Percentiles rank a stretch among this genome's conserved stretches.
phyloP scores from a whole-genome alignment of 208 protist species.

The Crithidia fasciculata region DNA sequence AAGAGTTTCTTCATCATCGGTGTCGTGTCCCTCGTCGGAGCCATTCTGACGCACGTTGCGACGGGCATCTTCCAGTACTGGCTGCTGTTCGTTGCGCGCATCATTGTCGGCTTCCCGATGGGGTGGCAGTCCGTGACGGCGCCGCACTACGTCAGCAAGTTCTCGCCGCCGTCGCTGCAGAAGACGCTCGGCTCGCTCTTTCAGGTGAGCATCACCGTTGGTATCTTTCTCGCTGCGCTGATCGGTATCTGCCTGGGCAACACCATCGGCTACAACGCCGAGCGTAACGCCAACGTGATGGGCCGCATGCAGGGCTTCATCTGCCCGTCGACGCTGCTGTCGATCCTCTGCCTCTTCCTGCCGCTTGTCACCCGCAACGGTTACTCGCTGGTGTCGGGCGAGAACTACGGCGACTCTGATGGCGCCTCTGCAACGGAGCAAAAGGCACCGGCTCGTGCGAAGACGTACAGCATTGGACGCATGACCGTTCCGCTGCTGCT shows the following conservation, averaged over 20 bases:
- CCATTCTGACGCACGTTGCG: conserved; percentile 46
- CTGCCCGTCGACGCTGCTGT: conserved; percentile 6
- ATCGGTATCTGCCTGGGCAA: conserved; percentile 35
- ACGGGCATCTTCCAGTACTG: conserved; percentile 45
- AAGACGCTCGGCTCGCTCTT: conserved; percentile 43
- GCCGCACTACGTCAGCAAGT: conserved; percentile 61
- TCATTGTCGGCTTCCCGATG: conserved; percentile 54
- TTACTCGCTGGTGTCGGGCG: conserved; percentile 5
- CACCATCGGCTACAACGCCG: conserved; percentile 22
- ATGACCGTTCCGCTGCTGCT: conserved; percentile 24
- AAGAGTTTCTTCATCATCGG: conserved; percentile 51
- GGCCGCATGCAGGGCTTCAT: conserved; percentile 38
- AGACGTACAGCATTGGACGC: background rate
- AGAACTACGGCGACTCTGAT: conserved; percentile 11
- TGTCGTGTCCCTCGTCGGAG: conserved; percentile 28
- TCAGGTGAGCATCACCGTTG: conserved; percentile 39
- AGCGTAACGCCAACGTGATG: conserved; percentile 30
- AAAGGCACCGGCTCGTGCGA: background rate
- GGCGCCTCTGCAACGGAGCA: background rate
- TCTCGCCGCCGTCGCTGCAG: conserved; percentile 28
- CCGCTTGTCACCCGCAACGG: conserved; percentile 18
- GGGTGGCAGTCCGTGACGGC: conserved; percentile 40
- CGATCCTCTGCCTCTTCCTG: conserved; percentile 9
- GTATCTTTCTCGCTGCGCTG: conserved; percentile 34
- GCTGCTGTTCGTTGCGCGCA: conserved; percentile 51